Conservation (phyloP, 345 rosid genomes). For the Salix koriyanagi region DNA sequence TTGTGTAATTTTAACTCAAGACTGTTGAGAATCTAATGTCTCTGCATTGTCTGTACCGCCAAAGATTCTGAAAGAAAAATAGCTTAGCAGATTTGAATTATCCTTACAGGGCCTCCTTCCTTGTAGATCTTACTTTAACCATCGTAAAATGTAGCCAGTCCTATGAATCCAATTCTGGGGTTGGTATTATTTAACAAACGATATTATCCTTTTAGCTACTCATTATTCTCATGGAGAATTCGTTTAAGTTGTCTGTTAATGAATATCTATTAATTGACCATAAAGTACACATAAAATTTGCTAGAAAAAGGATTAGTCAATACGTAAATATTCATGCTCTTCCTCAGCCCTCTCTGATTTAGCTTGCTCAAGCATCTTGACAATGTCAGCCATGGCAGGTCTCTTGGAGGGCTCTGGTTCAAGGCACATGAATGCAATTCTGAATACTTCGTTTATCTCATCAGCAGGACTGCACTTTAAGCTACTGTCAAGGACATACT, state of each 20-base stretch:
- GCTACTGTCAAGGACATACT: slow-evolving; percentile 53
- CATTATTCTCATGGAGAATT: background rate
- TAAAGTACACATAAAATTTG: background rate
- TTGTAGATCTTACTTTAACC: background rate
- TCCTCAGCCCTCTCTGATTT: slow-evolving; percentile 22
- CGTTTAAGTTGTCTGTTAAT: background rate
- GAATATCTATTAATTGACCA: background rate
- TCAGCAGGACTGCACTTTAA: slow-evolving; percentile 47
- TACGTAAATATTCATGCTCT: slow-evolving; percentile 6
- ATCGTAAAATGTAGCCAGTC: background rate
- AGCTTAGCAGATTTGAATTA: background rate
- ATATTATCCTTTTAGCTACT: background rate
- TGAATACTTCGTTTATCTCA: slow-evolving; percentile 52
- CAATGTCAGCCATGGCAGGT: slow-evolving; percentile 81
- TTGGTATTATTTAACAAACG: background rate
- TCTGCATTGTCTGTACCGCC: background rate
- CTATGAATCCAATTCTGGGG: background rate
- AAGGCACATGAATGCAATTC: slow-evolving; percentile 67
- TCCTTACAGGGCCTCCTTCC: background rate
- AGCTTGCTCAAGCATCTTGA: slow-evolving; percentile 70
- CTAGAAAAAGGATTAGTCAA: background rate
- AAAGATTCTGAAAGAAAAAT: background rate
- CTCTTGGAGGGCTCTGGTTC: slow-evolving; percentile 74
- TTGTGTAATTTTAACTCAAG: background rate
- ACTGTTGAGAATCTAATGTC: background rate